Conservation (phyloP, 805 yeast genomes). For the Candida sanyiensis region DNA sequence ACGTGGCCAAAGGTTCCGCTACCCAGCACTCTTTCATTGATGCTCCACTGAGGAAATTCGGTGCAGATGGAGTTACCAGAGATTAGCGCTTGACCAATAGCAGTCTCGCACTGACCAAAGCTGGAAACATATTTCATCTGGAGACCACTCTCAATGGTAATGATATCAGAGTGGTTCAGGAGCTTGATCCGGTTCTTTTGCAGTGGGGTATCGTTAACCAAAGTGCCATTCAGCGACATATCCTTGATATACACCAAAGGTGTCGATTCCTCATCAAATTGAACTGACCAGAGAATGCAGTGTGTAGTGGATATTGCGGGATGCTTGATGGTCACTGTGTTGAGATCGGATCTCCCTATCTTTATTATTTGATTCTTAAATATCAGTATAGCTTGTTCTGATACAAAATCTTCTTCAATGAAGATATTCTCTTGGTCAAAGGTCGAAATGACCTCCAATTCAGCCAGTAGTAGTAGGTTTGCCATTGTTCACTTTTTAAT, state of each 20-base stretch:
- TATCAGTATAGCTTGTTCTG: constrained; percentile 18
- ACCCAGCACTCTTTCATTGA: constrained; percentile 40
- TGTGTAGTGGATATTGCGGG: constrained; percentile 42
- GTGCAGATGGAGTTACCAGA: constrained; percentile 20
- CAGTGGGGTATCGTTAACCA: constrained; percentile 33
- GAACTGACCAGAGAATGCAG: constrained; percentile 42
- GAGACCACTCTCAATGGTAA: constrained; percentile 32
- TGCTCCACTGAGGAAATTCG: constrained; percentile 35
- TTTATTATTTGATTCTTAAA: constrained; percentile 31
- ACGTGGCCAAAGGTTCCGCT: constrained; percentile 58
- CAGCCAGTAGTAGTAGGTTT: neutral
- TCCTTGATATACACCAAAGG: constrained; percentile 48
- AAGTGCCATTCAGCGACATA: constrained; percentile 46
- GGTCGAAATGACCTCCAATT: neutral
- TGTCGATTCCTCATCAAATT: constrained; percentile 42
- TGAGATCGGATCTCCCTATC: constrained; percentile 38
- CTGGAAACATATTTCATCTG: constrained; percentile 19
- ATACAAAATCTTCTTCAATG: neutral
- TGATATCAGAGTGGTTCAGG: constrained; percentile 34
- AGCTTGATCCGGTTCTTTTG: constrained; percentile 30
- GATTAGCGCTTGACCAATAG: constrained; percentile 14
- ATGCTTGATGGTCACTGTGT: constrained; percentile 31
- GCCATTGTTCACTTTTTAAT: neutral
- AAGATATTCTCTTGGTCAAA: neutral
- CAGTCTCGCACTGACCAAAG: constrained; percentile 13